Percentiles rank a stretch among this genome's conserved stretches.
Evolutionary conservation across 129 eudicot genomes (phyloP).

Genomic region (carrot (Daucus carota)): DH1_v3.0 NC_030385.2:27012501-27013000

Average conservation of each 20-base stretch:
- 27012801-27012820: neutral
- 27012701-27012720: neutral
- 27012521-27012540: neutral
- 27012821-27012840: neutral
- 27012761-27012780: neutral
- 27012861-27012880: conserved; percentile 45
- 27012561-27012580: too few species aligned
- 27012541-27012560: too few species aligned
- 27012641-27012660: too few species aligned
- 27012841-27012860: conserved; percentile 27
- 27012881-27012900: conserved; percentile 21
- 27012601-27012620: too few species aligned
- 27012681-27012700: neutral
- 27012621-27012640: too few species aligned
- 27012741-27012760: neutral
- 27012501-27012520: neutral
- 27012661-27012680: too few species aligned
- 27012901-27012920: conserved; percentile 31
- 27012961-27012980: conserved; percentile 52
- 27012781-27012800: neutral
- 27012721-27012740: neutral
- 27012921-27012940: conserved; percentile 32
- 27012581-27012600: too few species aligned
- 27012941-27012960: conserved; percentile 29
- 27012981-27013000: conserved; percentile 47